Evolutionary conservation across 2,329 filamentous ascomycete species (phyloP), one percentile per base, ranked within the genome.

Genomic region (Botrytis hyacinthi): DNA sequence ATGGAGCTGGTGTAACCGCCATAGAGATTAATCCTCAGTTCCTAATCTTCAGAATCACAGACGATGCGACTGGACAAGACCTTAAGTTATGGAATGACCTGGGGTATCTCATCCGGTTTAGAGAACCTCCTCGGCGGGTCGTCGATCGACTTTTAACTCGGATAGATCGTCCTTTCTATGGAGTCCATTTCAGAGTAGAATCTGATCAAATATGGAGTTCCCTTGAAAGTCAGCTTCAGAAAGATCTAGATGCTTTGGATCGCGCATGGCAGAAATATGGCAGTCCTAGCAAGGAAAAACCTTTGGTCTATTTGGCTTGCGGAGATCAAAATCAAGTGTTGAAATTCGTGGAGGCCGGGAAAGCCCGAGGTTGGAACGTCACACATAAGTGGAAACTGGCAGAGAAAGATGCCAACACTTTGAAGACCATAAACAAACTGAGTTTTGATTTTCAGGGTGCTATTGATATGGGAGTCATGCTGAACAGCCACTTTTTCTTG

Each of bases 181-280:
- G 81, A 60, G 80, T 83, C 1, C 82, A 83, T 77, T 83, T 81
- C 77, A 78, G 82, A 67, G 80, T 79, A 60, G 82, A 83, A 69
- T 80, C 79, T 16, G 82, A 83, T 76, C 82, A 78, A 70, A 82
- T 83, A 70, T 83, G 82, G 82, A 79, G 77, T n/a, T 76, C 79
- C 0, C 75, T 80, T 62, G 82, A 83, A 37, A 74, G 80, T 73
- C 82, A 83, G 75, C 78, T 82, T 18, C 68, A 68, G 6, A 76
- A 78, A 46, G 80, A 82, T 74, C 80, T 83, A 0, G 82, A 82
- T 73, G 79, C 78, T 10, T 78, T 83, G 22, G 82, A 83, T 72
- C 70, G 73, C 26, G 79, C 80, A 14, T 83, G 81, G 81, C 69
- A 65, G n/a, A 77, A 76, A 57, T 79, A 77, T 74, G 78, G 78